Conservation (phyloP, 2,329 filamentous ascomycete genomes). For the Ramularia endophylla region DNA sequence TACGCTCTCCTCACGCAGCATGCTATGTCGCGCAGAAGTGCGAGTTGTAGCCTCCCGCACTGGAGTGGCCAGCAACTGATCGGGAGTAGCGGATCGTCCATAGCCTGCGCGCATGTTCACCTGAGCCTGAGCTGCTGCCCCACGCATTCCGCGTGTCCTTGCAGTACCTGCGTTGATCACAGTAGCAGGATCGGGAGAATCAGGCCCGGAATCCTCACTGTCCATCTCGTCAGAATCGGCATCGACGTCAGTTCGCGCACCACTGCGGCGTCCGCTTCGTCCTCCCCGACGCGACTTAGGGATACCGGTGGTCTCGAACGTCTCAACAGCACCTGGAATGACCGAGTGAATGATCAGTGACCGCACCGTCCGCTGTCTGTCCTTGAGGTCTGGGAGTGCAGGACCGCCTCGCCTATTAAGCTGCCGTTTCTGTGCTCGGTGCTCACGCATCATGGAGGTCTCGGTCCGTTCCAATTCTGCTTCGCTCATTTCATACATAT, state of each 20-base stretch:
- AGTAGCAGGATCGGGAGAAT: conserved; percentile 56
- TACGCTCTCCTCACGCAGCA: conserved; percentile 70
- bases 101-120: conserved; percentile 72
- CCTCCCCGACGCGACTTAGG: conserved; percentile 57
- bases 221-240: conserved; percentile 88
- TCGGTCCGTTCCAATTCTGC: conserved; percentile 85
- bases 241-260: conserved; percentile 50
- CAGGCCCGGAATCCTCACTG: conserved; percentile 78
- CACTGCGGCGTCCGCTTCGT: conserved; percentile 49
- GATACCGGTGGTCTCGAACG: conserved; percentile 76
- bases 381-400: conserved; percentile 90
- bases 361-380: conserved; percentile 85
- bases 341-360: conserved; percentile 90
- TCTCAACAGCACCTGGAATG: conserved; percentile 75
- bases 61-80: conserved; percentile 56
- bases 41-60: conserved; percentile 58
- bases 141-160: conserved; percentile 80
- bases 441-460: conserved; percentile 86
- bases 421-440: conserved; percentile 89
- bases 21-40: conserved; percentile 52
- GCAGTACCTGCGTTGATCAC: conserved; percentile 52
- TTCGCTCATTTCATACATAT: conserved; percentile 89
- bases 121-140: conserved; percentile 78
- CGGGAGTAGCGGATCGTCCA: conserved; percentile 83
- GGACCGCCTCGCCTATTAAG: conserved; percentile 91